Evolutionary conservation across 345 rosid species (phyloP).

Genomic region (Rhodamnia argentea): DNA sequence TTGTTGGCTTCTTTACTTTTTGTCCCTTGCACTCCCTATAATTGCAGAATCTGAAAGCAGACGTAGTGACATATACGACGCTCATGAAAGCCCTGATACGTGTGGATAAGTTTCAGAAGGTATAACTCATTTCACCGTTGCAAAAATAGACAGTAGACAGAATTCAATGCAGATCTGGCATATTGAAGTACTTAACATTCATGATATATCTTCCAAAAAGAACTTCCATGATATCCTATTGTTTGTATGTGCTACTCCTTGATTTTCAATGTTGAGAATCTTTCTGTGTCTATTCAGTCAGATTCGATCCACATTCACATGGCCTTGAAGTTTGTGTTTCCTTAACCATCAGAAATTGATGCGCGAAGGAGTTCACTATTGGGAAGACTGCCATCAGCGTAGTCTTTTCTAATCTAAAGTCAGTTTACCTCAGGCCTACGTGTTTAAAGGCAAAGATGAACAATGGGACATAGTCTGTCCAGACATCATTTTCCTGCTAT

Average conservation of each 20-base stretch:
- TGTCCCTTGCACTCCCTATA: not conserved
- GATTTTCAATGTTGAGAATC: not conserved
- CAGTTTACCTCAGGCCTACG: not conserved
- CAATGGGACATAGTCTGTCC: not conserved
- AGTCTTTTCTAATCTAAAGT: not conserved
- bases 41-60: constrained; percentile 77
- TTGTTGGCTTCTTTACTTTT: not conserved
- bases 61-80: constrained; percentile 91
- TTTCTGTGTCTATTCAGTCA: not conserved
- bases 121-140: constrained; percentile 7
- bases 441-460: not conserved
- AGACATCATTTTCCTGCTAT: not conserved
- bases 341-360: not conserved
- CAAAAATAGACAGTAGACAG: not conserved
- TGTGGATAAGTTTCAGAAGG: constrained; percentile 77
- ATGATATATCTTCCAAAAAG: not conserved
- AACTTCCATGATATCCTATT: not conserved
- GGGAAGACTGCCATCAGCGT: not conserved
- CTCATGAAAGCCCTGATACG: constrained; percentile 93
- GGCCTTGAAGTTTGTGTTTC: not conserved
- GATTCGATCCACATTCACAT: not conserved
- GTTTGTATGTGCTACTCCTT: not conserved
- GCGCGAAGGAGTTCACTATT: not conserved
- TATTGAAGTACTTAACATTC: not conserved
- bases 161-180: not conserved